Base-by-base conservation (phyloP, 139 green algal genomes). In the Tetraselmis striata region DNA sequence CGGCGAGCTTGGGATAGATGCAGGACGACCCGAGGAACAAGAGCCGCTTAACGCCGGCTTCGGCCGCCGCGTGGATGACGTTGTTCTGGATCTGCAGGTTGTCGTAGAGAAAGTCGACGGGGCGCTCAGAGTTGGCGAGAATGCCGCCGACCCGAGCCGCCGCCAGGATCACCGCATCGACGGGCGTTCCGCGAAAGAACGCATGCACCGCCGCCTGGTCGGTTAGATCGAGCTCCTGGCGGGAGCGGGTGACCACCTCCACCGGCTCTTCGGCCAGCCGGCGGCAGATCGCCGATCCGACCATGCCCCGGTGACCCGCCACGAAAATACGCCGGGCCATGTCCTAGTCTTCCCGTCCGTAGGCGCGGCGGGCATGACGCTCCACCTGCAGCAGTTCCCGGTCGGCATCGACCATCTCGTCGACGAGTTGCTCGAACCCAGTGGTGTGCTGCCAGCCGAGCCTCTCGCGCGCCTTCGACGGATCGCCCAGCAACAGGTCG, bases 391-490 rank as follows among this genome's bases (percentile, higher is more conserved):
- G n/a, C n/a, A n/a, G n/a, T n/a, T 86, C 80, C 31, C 95, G 25
- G 85, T 95, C 92, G 23, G 80, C 80, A 25, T 91, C 83, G 27
- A 95, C 89, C 92, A 95, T 95, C 85, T 95, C 93, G 32, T 89
- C 82, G 59, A 92, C 86, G 77, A 95, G 86, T 77, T 88, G 31
- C 59, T 90, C 79, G 29, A 67, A 29, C 24, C 18, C n/a, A 28
- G 74, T 25, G 28, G 79, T 76, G 22, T 87, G 87, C 77, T 90
- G 30, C 92, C 92, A 95, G 18, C 85, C 85, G 28, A 95, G 89
- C n/a, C 75, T 29, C 27, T 80, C 30, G 81, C 87, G 80, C 29
- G 92, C 92, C 77, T 94, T 92, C 75, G 82, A 80, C 30, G 90
- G 84, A 80, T 92, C 86, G 32, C 92, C 92, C 58, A 94, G 84